These are phyloP conservation scores for Lichtheimia ramosa DNA, from an alignment of 371 early-diverging fungal species.

Conservation along the genomic window DNA sequence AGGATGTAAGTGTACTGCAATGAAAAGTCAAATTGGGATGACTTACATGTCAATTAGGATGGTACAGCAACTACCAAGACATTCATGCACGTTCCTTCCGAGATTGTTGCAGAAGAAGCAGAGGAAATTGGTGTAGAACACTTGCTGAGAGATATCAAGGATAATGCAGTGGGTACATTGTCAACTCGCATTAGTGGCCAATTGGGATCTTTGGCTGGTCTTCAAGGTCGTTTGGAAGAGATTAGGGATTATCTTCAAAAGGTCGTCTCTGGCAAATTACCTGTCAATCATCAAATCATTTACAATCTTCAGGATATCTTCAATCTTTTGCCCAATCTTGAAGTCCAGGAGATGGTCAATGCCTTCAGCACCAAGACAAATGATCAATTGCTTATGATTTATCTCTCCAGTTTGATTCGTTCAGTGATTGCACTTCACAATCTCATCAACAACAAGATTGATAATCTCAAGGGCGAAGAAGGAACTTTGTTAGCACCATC, in stretches of 20 bases:
- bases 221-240: slow-evolving; percentile 81
- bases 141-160: slow-evolving; percentile 97
- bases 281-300: slow-evolving; percentile 94
- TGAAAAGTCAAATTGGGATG: background rate
- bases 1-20: slow-evolving; percentile 62
- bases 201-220: slow-evolving; percentile 85
- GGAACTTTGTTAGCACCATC: slow-evolving; percentile 19
- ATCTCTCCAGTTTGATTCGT: slow-evolving; percentile 86
- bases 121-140: slow-evolving; percentile 99
- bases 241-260: slow-evolving; percentile 86
- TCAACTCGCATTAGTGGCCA: slow-evolving; percentile 88
- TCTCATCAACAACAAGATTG: slow-evolving; percentile 91
- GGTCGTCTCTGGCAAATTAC: slow-evolving; percentile 83
- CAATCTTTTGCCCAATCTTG: slow-evolving; percentile 89
- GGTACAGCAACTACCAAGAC: slow-evolving; percentile 93
- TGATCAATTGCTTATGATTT: slow-evolving; percentile 92
- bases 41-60: slow-evolving; percentile 58
- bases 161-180: slow-evolving; percentile 92
- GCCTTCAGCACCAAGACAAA: slow-evolving; percentile 93
- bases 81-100: slow-evolving; percentile 94
- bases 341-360: slow-evolving; percentile 69
- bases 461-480: slow-evolving; percentile 55
- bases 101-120: slow-evolving; percentile 98
- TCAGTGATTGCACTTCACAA: slow-evolving; percentile 95
- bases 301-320: slow-evolving; percentile 97